Evolutionary conservation across 2,329 filamentous ascomycete species (phyloP), one percentile per base, ranked within the genome.

Genomic region (Escovopsis sp.): DNA sequence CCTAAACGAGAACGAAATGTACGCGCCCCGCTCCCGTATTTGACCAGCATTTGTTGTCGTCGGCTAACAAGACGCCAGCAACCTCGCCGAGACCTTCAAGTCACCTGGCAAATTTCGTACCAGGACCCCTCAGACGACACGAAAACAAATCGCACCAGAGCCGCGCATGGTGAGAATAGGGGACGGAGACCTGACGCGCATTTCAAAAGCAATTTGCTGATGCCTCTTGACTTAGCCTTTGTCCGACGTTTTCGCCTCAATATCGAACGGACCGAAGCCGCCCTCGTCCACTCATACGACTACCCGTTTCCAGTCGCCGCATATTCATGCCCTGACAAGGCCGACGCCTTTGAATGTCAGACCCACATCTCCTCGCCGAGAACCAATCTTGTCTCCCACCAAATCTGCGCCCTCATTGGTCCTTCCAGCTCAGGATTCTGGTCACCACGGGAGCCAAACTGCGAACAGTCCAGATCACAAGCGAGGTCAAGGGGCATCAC

Each of bases 61-160:
- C 39, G 39, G 37, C 50, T 54, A 36, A 53, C 34, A 6, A 15
- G 26, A 36, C 47, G 39, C 18, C 54, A 96, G 91, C 48, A 89
- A 89, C 59, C 80, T 96, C 46, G 76, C 85, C 48, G 89, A 96
- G 54, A 80, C 93, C n/a, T 95, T 96, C 68, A 98, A 96, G 59
- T 91, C 85, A 33, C 85, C 85, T 4, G 84, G 84, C 44, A 89
- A 86, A 58, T 64, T 91, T 58, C 79, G 84, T 49, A 84, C 81
- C 43, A 88, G 86, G 65, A 89, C 84, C 26, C 84, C 85, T 36
- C 73, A 81, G 47, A 86, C 83, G 15, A 67, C 67, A 32, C 74
- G 78, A 43, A 87, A 82, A 57, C 63, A 62, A 39, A 70, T 72
- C 53, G 63, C 66, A 9, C 59, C 63, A 26, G 78, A 82, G 57